Conservation (phyloP, 2,329 filamentous ascomycete species). For the Sclerotinia minor region DNA sequence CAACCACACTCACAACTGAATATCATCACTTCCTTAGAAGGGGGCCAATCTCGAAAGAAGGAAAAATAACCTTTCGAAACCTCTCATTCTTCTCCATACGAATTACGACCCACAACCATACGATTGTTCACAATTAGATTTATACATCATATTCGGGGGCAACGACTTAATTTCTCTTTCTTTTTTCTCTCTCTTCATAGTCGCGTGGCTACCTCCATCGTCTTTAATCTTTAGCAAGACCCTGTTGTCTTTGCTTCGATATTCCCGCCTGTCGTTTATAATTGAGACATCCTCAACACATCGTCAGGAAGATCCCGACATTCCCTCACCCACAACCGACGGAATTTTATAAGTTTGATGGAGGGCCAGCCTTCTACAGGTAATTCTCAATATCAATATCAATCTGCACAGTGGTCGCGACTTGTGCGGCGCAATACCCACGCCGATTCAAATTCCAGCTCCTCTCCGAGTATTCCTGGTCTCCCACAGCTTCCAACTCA, state of each 20-base stretch:
- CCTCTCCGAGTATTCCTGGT: conserved; percentile 36
- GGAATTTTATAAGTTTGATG: conserved; percentile 40
- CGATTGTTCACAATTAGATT: conserved; percentile 16
- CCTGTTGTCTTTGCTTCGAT: conserved; percentile 16
- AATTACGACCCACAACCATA: conserved; percentile 15
- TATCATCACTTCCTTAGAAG: conserved; percentile 17
- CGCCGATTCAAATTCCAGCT: conserved; percentile 32
- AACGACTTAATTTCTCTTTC: neutral
- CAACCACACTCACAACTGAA: neutral
- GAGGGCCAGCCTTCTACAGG: conserved; percentile 40
- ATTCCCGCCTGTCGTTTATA: neutral
- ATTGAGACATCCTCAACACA: neutral
- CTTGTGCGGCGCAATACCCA: conserved; percentile 42
- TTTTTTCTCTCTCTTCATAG: conserved; percentile 7
- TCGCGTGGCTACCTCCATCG: conserved; percentile 23
- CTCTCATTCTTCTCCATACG: conserved; percentile 2
- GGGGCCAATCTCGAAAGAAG: conserved; percentile 10
- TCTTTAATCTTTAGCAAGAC: conserved; percentile 9
- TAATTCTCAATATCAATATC: conserved; percentile 43
- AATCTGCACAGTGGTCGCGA: conserved; percentile 42
- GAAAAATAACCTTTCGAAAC: neutral
- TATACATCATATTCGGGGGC: neutral
- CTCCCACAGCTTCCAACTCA: conserved; percentile 46
- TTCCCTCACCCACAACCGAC: conserved; percentile 29
- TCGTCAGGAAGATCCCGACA: conserved; percentile 5